Evolutionary conservation across 768 basidiomycete genomes (phyloP).

Genomic region (Imleria badia): DNA sequence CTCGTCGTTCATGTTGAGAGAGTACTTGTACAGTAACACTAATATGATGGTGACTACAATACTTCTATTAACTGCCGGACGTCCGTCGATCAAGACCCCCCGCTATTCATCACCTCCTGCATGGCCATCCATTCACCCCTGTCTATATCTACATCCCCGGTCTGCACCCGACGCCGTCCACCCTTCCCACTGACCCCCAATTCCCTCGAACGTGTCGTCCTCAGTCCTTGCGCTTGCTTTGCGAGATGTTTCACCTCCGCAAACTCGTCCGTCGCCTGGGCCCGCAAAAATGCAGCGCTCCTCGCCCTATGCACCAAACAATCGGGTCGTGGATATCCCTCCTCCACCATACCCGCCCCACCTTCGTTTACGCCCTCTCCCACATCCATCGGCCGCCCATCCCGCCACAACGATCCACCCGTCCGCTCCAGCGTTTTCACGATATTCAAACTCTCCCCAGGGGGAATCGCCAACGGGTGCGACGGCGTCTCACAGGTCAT

Average conservation of each 20-base stretch:
- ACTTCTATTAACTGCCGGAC: too few species aligned
- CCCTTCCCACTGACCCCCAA: background rate
- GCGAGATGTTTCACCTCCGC: constrained; percentile 71
- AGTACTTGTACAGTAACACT: too few species aligned
- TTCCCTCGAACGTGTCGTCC: background rate
- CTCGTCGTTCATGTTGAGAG: too few species aligned
- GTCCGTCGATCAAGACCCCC: background rate
- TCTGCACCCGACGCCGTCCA: constrained; percentile 13
- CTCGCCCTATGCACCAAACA: constrained; percentile 65
- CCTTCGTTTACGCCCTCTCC: background rate
- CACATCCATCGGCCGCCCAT: constrained; percentile 55
- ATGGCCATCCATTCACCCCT: constrained; percentile 21
- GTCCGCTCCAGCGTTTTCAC: constrained; percentile 62
- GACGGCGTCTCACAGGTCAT: constrained; percentile 96
- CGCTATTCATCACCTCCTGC: constrained; percentile 21
- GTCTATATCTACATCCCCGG: constrained; percentile 12
- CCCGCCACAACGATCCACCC: constrained; percentile 63
- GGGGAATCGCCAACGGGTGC: constrained; percentile 75
- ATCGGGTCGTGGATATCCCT: constrained; percentile 55
- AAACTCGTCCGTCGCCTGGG: constrained; percentile 73
- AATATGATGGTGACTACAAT: too few species aligned
- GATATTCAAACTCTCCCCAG: constrained; percentile 88
- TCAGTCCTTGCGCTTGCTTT: constrained; percentile 35
- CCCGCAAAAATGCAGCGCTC: constrained; percentile 66
- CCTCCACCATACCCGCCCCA: background rate